phyloP scores from a whole-genome alignment of 1,284 basidiomycete genomes.

The Trametes versicolor region DNA sequence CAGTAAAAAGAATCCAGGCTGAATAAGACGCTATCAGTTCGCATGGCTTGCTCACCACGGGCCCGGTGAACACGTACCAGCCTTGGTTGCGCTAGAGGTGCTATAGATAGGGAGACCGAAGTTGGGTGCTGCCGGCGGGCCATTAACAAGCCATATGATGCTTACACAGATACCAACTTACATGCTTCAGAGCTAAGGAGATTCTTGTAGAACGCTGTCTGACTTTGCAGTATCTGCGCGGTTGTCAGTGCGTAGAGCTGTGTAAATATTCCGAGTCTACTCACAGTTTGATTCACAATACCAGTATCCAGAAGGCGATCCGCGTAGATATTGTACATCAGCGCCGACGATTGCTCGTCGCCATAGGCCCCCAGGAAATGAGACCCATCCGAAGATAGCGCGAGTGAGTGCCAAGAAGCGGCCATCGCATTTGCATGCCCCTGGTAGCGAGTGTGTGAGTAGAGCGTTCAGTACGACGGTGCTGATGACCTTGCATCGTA shows the following conservation, averaged over 20 bases:
- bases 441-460: conserved; percentile 11
- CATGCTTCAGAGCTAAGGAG: conserved; percentile 12
- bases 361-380: conserved; percentile 53
- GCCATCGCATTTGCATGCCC: conserved; percentile 30
- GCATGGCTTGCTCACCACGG: too few relatives aligned
- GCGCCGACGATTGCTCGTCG: conserved; percentile 60
- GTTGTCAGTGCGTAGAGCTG: not conserved
- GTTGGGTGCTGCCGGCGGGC: conserved; percentile 9
- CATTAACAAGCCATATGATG: too few relatives aligned
- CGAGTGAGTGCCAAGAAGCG: conserved; percentile 38
- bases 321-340: conserved; percentile 72
- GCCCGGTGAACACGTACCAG: conserved; percentile 29
- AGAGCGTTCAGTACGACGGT: not conserved
- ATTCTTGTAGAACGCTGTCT: conserved; percentile 25
- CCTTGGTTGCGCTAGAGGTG: conserved; percentile 21
- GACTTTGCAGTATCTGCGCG: conserved; percentile 12
- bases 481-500: conserved; percentile 53
- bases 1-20: conserved; percentile 42
- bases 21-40: not conserved
- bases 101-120: conserved; percentile 36
- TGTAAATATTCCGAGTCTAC: not conserved
- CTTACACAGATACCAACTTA: not conserved
- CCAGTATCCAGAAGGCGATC: conserved; percentile 60
- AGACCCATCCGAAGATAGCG: conserved; percentile 50
- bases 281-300: conserved; percentile 38